Evolutionary conservation across 2,329 filamentous ascomycete genomes (phyloP), one percentile per base, ranked within the genome.

Genomic region (Colletotrichum endophyticum): DNA sequence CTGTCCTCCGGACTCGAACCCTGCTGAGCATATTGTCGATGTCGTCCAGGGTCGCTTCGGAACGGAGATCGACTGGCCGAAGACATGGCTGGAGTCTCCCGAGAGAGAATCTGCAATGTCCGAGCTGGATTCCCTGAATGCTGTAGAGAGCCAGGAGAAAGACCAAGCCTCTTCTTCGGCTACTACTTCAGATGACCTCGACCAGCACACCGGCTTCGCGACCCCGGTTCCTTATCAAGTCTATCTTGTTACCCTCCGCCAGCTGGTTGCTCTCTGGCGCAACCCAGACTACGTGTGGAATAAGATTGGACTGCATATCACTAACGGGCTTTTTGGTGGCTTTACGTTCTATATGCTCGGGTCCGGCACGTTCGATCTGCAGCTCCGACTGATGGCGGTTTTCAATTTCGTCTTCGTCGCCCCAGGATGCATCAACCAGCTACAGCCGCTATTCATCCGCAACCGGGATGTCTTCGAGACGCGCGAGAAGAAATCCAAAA

Each of bases 381-480:
- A 82, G 56, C 73, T 80, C 3, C 83, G 87, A 11, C 83, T 90
- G 1, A 89, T 90, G 78, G 85, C 87, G 5, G 83, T 90, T 36
- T 90, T 90, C 82, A 89, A 89, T 73, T 90, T 90, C 78, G 87
- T 90, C 49, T 89, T 89, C 79, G 87, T 89, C 9, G 88, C 88
- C 0, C 88, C 88, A 0, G 88, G 87, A 13, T 86, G 86, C 70
- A 86, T 89, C 70, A 85, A 85, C 15, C 87, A 89, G 78, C 83
- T 90, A 66, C 88, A 90, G 78, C 88, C 88, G 0, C 84, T 89
- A 36, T 90, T 90, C 77, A 80, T 89, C 59, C 83, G 87, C 9
- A 85, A 86, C 8, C 84, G 88, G 0, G 87, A 89, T 66, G 87
- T 90, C 30, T 90, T 87, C 64, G 88, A 89, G 73, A 83, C 86